These are phyloP conservation scores for Jatropha curcas DNA, from an alignment of 345 rosid genomes.

Conservation along the genomic window DNA sequence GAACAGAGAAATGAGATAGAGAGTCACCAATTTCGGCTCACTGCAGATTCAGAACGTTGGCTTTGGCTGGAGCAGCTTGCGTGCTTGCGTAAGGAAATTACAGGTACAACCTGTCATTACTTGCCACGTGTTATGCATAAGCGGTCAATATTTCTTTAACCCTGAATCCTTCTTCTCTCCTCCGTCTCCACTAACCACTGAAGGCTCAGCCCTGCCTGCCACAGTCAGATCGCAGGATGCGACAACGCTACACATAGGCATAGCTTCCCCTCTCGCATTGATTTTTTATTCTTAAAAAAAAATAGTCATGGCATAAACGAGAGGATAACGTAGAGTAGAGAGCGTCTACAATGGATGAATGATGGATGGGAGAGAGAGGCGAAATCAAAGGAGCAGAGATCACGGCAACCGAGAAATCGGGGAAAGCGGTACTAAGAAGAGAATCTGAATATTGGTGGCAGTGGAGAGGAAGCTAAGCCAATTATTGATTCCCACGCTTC, in stretches of 20 bases:
- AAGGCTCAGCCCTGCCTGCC: background rate
- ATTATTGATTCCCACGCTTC: slow-evolving; percentile 51
- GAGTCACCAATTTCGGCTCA: too few relatives aligned
- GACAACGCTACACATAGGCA: background rate
- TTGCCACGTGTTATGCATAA: background rate
- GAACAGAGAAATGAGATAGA: too few relatives aligned
- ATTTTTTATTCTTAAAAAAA: too few relatives aligned
- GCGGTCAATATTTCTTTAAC: background rate
- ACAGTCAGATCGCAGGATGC: background rate
- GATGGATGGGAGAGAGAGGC: background rate
- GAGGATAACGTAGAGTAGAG: too few relatives aligned
- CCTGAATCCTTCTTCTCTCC: background rate
- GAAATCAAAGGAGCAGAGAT: slow-evolving; percentile 23
- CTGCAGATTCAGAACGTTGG: too few relatives aligned
- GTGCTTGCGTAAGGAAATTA: background rate
- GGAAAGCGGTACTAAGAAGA: slow-evolving; percentile 6
- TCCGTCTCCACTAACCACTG: too few relatives aligned
- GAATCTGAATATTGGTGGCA: slow-evolving; percentile 2
- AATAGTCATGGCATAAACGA: too few relatives aligned
- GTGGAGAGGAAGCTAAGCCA: slow-evolving; percentile 16
- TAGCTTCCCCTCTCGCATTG: too few relatives aligned
- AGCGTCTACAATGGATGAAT: too few relatives aligned
- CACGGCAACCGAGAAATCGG: slow-evolving; percentile 38
- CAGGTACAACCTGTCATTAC: background rate
- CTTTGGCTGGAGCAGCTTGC: background rate